A percentile compares a stretch with the other conserved stretches of the same genome.
Conservation (phyloP, 176 grass and related monocot species). For the Ampelocalamus luodianensis region DNA sequence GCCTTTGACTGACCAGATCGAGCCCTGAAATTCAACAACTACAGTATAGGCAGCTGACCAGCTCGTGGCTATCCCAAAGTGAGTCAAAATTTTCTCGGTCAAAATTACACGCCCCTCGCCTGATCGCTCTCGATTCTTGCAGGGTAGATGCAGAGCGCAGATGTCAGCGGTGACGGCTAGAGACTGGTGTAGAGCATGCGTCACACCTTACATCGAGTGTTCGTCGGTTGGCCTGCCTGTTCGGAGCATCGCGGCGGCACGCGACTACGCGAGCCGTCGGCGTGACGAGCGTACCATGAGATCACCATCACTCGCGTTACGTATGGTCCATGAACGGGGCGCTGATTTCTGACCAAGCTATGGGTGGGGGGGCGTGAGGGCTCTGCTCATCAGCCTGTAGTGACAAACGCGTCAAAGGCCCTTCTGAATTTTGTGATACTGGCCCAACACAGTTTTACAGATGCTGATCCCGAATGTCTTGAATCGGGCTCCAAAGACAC, state of each 20-base stretch:
- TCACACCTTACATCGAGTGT: background rate
- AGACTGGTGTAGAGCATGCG: background rate
- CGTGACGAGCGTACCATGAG: background rate
- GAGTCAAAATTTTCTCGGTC: slow-evolving; percentile 32
- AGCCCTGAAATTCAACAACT: slow-evolving; percentile 2
- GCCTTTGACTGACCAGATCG: background rate
- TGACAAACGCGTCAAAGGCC: background rate
- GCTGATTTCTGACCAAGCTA: background rate
- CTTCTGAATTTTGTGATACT: background rate
- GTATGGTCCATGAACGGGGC: background rate
- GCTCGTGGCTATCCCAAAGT: background rate
- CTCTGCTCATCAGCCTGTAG: background rate
- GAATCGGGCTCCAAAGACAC: background rate
- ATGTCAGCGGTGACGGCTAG: slow-evolving; percentile 1
- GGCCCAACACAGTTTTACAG: background rate
- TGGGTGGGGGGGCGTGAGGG: background rate
- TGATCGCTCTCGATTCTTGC: background rate
- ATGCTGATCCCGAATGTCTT: background rate
- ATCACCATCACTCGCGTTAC: background rate
- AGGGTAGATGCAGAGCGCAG: background rate
- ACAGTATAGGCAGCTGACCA: background rate
- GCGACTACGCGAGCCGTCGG: background rate
- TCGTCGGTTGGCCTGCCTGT: background rate
- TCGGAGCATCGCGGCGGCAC: background rate
- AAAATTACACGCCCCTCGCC: background rate